phyloP scores from a whole-genome alignment of 257 asterid genomes.

The Petrea volubilis region DNA sequence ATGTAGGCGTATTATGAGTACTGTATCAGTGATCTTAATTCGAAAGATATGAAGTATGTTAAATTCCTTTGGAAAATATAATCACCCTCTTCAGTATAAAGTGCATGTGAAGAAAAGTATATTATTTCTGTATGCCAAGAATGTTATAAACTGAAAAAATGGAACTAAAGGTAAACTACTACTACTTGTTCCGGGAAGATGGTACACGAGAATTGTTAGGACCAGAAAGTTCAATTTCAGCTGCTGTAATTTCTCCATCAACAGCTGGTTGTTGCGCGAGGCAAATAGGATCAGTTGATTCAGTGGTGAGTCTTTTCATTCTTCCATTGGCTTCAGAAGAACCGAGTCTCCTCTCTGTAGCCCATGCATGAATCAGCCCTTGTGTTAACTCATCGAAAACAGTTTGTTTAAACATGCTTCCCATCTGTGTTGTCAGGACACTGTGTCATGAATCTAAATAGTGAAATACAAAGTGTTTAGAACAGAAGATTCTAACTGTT shows the following conservation, averaged over 20 bases:
- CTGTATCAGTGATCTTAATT: background rate
- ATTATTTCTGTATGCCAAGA: background rate
- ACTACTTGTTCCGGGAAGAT: conserved; percentile 16
- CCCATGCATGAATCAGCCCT: conserved; percentile 41
- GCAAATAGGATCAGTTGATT: conserved; percentile 33
- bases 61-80: background rate
- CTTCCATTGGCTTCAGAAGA: conserved; percentile 7
- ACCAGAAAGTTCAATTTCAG: conserved; percentile 46
- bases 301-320: conserved; percentile 14
- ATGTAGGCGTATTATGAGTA: background rate
- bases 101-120: background rate
- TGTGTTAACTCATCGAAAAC: conserved; percentile 37
- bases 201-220: conserved; percentile 18
- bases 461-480: no score
- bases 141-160: conserved; percentile 8
- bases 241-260: conserved; percentile 23
- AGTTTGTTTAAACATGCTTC: conserved; percentile 64
- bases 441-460: no score
- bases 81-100: background rate
- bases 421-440: conserved; percentile 82
- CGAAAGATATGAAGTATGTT: no score
- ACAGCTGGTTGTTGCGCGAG: conserved; percentile 30
- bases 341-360: conserved; percentile 5
- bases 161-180: background rate
- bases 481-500: no score